Evolutionary conservation across 495 filamentous ascomycete species (phyloP).

Genomic region (Penicillium malachiteum): DNA sequence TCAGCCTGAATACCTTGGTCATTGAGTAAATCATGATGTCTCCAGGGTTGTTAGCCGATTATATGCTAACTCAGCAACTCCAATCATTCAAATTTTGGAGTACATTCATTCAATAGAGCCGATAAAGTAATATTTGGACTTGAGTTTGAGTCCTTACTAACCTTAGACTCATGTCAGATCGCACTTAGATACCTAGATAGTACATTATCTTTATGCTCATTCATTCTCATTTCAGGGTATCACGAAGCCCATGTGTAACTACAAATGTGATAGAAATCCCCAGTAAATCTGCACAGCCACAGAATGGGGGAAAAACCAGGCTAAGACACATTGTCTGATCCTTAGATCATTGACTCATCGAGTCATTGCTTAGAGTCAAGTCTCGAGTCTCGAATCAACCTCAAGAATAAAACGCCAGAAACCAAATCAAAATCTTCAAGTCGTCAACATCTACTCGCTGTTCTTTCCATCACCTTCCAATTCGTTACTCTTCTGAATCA

Average conservation of each 20-base stretch:
- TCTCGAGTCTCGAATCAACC: too few relatives aligned
- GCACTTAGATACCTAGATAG: not conserved
- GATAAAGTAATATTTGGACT: too few relatives aligned
- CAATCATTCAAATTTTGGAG: too few relatives aligned
- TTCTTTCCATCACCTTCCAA: constrained; percentile 47
- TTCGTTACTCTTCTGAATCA: constrained; percentile 80
- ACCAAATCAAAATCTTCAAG: not conserved
- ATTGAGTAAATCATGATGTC: not conserved
- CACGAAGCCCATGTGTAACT: constrained; percentile 1
- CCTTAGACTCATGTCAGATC: not conserved
- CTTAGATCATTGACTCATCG: too few relatives aligned
- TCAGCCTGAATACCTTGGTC: not conserved
- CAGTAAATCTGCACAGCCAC: not conserved
- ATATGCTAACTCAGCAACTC: not conserved
- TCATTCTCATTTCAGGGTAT: not conserved
- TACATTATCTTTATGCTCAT: not conserved
- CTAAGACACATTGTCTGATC: too few relatives aligned
- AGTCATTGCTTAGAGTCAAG: too few relatives aligned
- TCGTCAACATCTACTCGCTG: constrained; percentile 9
- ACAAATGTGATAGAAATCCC: not conserved
- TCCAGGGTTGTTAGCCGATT: not conserved
- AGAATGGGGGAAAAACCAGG: not conserved
- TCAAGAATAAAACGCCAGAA: constrained; percentile 7
- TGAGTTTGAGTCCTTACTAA: not conserved
- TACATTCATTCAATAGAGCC: too few relatives aligned